phyloP scores from a whole-genome alignment of 176 grass and related monocot genomes.

The Chrysopogon serrulatus region DNA sequence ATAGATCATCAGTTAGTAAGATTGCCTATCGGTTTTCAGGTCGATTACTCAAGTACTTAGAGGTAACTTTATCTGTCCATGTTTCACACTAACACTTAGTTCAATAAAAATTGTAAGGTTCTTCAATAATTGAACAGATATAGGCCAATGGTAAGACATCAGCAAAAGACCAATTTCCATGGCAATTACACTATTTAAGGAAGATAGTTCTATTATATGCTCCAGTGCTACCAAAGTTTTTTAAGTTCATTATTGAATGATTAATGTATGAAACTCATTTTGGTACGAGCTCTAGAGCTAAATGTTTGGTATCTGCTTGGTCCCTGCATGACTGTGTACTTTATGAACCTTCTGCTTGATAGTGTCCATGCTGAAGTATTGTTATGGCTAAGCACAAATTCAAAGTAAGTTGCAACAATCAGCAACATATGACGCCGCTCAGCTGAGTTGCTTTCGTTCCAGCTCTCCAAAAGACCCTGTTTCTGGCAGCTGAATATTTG shows the following conservation, averaged over 20 bases:
- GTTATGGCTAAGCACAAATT: neutral
- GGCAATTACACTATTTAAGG: neutral
- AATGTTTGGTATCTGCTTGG: neutral
- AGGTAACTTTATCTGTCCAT: neutral
- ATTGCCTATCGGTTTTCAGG: constrained; percentile 1
- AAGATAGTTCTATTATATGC: neutral
- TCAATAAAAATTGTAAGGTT: neutral
- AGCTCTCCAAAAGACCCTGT: too few species aligned
- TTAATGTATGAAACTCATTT: neutral
- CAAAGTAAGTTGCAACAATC: neutral
- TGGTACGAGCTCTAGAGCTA: neutral
- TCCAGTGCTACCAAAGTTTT: neutral
- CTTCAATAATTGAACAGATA: neutral
- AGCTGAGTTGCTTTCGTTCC: neutral
- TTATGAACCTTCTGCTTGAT: neutral
- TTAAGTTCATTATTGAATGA: neutral
- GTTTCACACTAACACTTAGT: neutral
- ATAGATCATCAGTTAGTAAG: neutral
- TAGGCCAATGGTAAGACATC: neutral
- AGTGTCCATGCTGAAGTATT: neutral
- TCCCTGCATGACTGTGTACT: neutral
- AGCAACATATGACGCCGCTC: neutral
- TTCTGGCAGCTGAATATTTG: neutral
- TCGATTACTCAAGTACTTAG: neutral
- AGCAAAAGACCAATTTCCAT: neutral